These are phyloP conservation scores for Paecilomyces niveus DNA, from an alignment of 2,329 filamentous ascomycete species.

Conservation along the genomic window DNA sequence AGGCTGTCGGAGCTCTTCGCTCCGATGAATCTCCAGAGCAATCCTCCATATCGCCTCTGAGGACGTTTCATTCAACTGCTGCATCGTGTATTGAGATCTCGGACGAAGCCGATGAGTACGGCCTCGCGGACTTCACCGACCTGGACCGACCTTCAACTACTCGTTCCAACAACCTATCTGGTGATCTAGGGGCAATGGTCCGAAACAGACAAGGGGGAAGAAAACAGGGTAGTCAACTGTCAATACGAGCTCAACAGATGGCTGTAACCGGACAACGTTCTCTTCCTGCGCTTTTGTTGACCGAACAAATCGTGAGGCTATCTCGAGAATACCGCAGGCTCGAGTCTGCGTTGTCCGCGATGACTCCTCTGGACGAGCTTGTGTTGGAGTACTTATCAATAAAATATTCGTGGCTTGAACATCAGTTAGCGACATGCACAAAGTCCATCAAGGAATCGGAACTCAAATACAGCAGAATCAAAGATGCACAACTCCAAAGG, in stretches of 20 bases:
- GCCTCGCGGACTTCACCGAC: neutral
- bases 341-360: neutral
- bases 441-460: neutral
- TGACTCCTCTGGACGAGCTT: neutral
- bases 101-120: conserved; percentile 1
- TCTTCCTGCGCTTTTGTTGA: neutral
- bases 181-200: conserved; percentile 1
- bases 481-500: neutral
- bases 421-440: neutral
- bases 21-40: no score
- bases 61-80: conserved; percentile 5
- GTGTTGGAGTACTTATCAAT: neutral
- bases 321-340: neutral
- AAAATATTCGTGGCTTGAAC: neutral
- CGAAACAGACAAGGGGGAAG: neutral
- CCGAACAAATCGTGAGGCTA: neutral
- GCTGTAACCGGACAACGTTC: neutral
- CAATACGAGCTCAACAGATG: neutral
- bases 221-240: neutral
- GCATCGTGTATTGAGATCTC: neutral
- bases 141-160: neutral
- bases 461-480: neutral
- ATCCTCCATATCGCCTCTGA: neutral
- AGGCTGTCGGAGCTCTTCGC: neutral
- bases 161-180: neutral